Evolutionary conservation across 257 asterid species (phyloP).

Genomic region (Anisodus acutangulus): DNA sequence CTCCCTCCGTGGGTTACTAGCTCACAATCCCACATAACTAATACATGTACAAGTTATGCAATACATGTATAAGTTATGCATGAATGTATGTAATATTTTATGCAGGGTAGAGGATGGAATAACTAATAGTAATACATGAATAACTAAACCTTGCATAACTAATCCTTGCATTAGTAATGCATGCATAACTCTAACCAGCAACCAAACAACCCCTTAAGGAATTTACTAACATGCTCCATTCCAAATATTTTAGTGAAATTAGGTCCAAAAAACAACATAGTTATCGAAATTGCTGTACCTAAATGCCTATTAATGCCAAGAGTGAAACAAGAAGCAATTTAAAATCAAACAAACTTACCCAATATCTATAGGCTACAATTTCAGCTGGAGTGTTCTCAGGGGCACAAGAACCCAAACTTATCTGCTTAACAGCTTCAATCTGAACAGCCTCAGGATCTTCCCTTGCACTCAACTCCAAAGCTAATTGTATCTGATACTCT

Average conservation of each 20-base stretch:
- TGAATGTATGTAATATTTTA: no score
- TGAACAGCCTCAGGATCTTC: conserved; percentile 99
- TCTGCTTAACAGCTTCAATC: conserved; percentile 98
- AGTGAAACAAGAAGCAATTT: not conserved
- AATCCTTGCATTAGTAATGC: no score
- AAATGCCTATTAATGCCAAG: not conserved
- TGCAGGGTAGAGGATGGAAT: no score
- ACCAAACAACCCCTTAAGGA: not conserved
- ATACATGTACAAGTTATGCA: no score
- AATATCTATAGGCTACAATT: conserved; percentile 79
- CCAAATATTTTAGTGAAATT: not conserved
- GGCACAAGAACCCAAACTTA: conserved; percentile 83
- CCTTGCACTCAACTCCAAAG: conserved; percentile 90
- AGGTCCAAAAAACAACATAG: not conserved
- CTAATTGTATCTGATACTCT: conserved; percentile 91
- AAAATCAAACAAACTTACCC: conserved; percentile 60
- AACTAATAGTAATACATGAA: no score
- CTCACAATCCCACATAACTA: no score
- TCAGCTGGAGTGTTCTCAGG: conserved; percentile 84
- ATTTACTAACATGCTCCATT: not conserved
- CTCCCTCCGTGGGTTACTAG: no score
- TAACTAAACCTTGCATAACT: no score
- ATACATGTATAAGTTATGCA: no score
- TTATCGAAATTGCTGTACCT: not conserved
- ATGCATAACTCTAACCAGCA: no score